A percentile compares a stretch with the other conserved stretches of the same genome.
Conservation (phyloP, 176 grass and related monocot genomes). For the Triticum monococcum region DNA sequence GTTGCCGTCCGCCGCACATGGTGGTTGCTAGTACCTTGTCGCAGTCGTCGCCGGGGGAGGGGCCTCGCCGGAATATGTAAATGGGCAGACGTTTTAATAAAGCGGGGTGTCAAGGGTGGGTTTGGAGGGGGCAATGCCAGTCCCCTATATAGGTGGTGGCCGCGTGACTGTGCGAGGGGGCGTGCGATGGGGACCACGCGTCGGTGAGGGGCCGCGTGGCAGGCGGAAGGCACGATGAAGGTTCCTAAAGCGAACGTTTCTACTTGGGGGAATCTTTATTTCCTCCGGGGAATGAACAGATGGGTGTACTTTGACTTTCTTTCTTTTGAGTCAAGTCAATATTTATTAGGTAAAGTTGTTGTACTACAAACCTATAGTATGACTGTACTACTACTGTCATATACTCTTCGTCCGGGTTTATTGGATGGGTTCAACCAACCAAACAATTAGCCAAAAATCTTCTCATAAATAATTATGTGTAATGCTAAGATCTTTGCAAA, state of each 20-base stretch:
- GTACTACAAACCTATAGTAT: too few species aligned
- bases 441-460: too few species aligned
- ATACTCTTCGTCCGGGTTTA: too few species aligned
- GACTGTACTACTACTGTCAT: too few species aligned
- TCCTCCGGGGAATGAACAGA: not conserved
- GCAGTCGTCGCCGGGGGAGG: not conserved
- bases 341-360: too few species aligned
- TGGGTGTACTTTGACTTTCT: not conserved
- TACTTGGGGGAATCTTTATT: not conserved
- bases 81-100: not conserved
- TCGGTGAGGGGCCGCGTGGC: not conserved
- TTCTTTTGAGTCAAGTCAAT: not conserved
- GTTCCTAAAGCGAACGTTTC: not conserved
- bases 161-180: not conserved
- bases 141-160: not conserved
- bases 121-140: not conserved
- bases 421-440: too few species aligned
- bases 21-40: not conserved
- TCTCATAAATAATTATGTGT: too few species aligned
- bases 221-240: not conserved
- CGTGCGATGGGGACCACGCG: not conserved
- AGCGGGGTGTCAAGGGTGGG: not conserved
- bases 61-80: not conserved
- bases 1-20: constrained; percentile 80
- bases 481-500: too few species aligned